Base-by-base conservation (phyloP, 108 stramenopile genomes). In the Nannochloropsis salina region DNA sequence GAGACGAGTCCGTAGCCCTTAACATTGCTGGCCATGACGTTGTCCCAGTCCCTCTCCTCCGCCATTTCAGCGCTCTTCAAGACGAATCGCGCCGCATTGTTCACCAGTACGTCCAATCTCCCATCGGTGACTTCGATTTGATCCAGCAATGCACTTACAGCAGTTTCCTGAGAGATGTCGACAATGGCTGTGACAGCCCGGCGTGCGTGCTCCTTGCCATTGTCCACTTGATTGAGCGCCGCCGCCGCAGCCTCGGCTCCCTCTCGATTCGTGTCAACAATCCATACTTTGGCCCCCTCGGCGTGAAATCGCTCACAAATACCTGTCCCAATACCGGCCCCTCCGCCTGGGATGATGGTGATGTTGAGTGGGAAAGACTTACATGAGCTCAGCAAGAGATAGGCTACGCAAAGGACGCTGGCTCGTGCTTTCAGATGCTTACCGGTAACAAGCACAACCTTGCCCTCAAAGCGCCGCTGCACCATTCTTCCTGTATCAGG, bases 221-320 rank as follows among this genome's bases (percentile, higher is more conserved):
- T n/a, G 61, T 74, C 61, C 20, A n/a, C 61, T 74, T 74, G 61
- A n/a, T 15, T 74, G 61, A 74, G 61, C n/a, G 61, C 61, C 61
- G 61, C 61, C n/a, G 61, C 61, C 61, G 61, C n/a, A n/a, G 6
- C 61, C 15, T 74, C 6, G 61, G 61, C 61, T n/a, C 20, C 61
- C 3, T 8, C n/a, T n/a, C n/a, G 20, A n/a, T 74, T 74, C 61
- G n/a, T n/a, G 6, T 74, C 61, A 15, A 74, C 61, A n/a, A 74
- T 6, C 15, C n/a, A 74, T 15, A 74, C 61, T n/a, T 74, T 74
- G 61, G 61, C 61, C 0, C 61, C 61, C n/a, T 74, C 61, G 8
- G 61, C 8, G n/a, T 74, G 61, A 74, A 74, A 74, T n/a, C 61
- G 61, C 61, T 74, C 2, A n/a, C 61, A 74, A n/a, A 74, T 74